Conservation (phyloP, 2,329 filamentous ascomycete species). For the Aspergillus hortae region DNA sequence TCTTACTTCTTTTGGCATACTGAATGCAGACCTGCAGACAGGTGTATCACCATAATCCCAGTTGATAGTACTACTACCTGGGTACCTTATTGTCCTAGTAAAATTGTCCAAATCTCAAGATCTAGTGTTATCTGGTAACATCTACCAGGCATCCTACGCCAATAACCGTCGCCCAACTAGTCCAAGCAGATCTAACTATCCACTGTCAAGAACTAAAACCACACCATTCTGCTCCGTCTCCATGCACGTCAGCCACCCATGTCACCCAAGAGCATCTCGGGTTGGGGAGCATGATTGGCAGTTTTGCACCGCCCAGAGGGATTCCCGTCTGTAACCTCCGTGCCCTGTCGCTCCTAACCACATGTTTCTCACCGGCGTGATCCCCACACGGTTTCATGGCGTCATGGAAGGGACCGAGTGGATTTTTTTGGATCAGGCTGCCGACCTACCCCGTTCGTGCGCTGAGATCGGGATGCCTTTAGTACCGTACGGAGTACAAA, state of each 20-base stretch:
- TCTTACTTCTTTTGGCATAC: too few species aligned
- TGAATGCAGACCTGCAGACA: too few species aligned
- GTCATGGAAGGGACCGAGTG: constrained; percentile 16
- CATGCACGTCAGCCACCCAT: constrained; percentile 5
- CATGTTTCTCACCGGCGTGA: constrained; percentile 18
- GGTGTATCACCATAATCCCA: too few species aligned
- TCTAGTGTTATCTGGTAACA: too few species aligned
- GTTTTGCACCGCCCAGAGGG: background rate
- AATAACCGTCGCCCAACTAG: too few species aligned
- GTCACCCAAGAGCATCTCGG: constrained; percentile 1
- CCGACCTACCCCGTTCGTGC: background rate
- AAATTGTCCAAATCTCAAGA: too few species aligned
- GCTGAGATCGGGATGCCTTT: background rate
- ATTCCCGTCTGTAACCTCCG: constrained; percentile 1
- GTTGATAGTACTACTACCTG: too few species aligned
- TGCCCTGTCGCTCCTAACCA: constrained; percentile 14
- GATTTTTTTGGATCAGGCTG: background rate
- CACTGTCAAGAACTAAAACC: too few species aligned
- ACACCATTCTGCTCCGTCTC: background rate
- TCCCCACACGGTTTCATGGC: constrained; percentile 21
- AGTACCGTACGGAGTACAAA: background rate
- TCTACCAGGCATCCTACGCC: too few species aligned
- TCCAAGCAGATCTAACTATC: too few species aligned
- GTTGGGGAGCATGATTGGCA: too few species aligned
- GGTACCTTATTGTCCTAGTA: too few species aligned